A percentile compares a stretch with the other conserved stretches of the same genome.
These are phyloP conservation scores for Linum tenue DNA, from an alignment of 345 rosid genomes.

Conservation along the genomic window DNA sequence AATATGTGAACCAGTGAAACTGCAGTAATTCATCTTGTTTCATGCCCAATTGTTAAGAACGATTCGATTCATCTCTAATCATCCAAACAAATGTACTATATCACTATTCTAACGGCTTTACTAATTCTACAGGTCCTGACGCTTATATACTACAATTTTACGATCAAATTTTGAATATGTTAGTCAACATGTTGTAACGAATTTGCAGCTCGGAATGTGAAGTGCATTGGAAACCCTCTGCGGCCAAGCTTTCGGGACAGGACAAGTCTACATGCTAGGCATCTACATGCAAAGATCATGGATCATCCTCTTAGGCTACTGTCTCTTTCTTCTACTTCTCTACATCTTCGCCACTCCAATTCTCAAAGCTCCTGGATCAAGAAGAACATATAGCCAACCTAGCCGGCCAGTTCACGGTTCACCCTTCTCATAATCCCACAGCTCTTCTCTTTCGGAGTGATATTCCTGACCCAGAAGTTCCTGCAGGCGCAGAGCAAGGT, in stretches of 20 bases:
- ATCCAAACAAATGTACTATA: no score
- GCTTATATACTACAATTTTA: no score
- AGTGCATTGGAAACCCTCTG: slow-evolving; percentile 87
- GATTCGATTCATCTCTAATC: no score
- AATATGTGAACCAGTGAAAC: no score
- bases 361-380: slow-evolving; percentile 52
- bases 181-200: no score
- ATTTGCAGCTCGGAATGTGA: slow-evolving; percentile 75
- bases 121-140: no score
- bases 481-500: slow-evolving; percentile 84
- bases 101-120: no score
- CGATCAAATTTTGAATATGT: no score
- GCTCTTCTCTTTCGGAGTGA: slow-evolving; percentile 53
- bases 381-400: slow-evolving; percentile 37
- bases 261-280: slow-evolving; percentile 62
- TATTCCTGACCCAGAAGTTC: slow-evolving; percentile 57
- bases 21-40: no score
- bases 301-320: slow-evolving; percentile 39
- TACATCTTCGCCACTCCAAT: slow-evolving; percentile 61
- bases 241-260: slow-evolving; percentile 87
- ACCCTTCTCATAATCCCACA: slow-evolving; percentile 49
- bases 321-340: slow-evolving; percentile 44
- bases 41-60: no score
- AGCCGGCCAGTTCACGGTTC: slow-evolving; percentile 52
- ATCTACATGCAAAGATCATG: slow-evolving; percentile 79